Evolutionary conservation across 306 rosid species (phyloP), one percentile per base, ranked within the genome.

Genomic region (Luffa aegyptiaca): DNA sequence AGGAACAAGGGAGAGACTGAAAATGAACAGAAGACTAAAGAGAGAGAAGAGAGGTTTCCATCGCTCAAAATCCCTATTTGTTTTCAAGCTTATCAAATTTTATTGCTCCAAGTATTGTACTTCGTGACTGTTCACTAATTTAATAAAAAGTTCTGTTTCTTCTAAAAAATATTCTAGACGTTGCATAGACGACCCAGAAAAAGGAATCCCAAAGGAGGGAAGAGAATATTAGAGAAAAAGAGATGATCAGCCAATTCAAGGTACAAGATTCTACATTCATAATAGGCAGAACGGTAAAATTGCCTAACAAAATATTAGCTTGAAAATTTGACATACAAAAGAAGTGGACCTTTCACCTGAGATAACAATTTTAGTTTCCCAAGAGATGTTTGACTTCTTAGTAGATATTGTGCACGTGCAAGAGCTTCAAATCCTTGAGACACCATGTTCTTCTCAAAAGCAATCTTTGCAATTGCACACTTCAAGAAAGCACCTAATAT

Each of bases 351-450:
- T 75, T 71, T 62, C 84, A 88, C 98, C 88, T 92, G 93, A 59
- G 88, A 93, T 83, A 96, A 85, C 85, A 96, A 81, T 57, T 90
- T 81, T 83, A 96, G 71, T 83, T 93, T 92, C 63, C 91, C 91
- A 35, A 96, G 90, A 83, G 98, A 91, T 75, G 86, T 88, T 83
- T 87, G 88, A 83, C 96, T 90, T 87, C 97, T 84, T 48, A 96
- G 89, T 83, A 93, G 86, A 88, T 89, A 81, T 81, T 90, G 99
- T n/a, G 99, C 98, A 62, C 94, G 98, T 76, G 98, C 97, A 64
- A 96, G 99, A 80, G 99, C 98, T 89, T 96, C 99, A 72, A 96
- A 96, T 74, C 99, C 99, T 82, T 91, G 96, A 77, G 97, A 91
- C 61, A 96, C 94, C 82, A 84, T 91, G 70, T 90, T 96, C 90